Percentiles rank a stretch among this genome's conserved stretches.
Evolutionary conservation across 805 yeast species (phyloP).

Genomic region (Monosporozyma aquatica): DNA sequence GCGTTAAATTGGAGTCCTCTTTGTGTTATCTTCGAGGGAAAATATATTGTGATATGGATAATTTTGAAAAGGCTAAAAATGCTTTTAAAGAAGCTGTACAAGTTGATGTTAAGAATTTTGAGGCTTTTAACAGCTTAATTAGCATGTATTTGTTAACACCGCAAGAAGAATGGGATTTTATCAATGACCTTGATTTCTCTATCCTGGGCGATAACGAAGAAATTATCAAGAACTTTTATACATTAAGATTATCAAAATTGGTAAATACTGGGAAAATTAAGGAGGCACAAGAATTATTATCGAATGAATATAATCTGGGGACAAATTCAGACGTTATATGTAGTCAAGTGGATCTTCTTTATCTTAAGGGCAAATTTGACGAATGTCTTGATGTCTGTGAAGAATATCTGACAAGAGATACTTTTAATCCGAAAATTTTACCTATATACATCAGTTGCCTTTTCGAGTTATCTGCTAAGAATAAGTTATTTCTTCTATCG

Average conservation of each 20-base stretch:
- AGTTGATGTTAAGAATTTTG: constrained; percentile 86
- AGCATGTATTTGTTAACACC: constrained; percentile 71
- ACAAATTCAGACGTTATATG: constrained; percentile 62
- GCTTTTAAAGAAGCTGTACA: constrained; percentile 78
- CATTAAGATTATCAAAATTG: constrained; percentile 67
- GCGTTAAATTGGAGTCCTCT: constrained; percentile 78
- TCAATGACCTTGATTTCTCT: constrained; percentile 45
- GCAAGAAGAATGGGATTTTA: constrained; percentile 75
- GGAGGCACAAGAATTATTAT: constrained; percentile 57
- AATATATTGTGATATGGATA: constrained; percentile 72
- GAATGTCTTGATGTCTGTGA: constrained; percentile 73
- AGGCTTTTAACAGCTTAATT: constrained; percentile 77
- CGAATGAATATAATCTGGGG: constrained; percentile 62
- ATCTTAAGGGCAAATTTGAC: constrained; percentile 68
- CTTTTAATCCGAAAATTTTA: constrained; percentile 57
- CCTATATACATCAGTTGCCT: constrained; percentile 79
- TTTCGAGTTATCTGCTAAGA: constrained; percentile 74
- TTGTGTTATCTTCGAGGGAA: constrained; percentile 79
- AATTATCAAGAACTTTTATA: constrained; percentile 65
- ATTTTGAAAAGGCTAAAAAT: constrained; percentile 77
- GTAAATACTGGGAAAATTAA: constrained; percentile 46
- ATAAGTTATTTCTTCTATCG: constrained; percentile 68
- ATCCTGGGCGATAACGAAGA: constrained; percentile 75
- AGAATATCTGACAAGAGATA: constrained; percentile 45
- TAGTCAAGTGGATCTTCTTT: constrained; percentile 60